These are phyloP conservation scores for Monilinia fructicola DNA, from an alignment of 2,329 filamentous ascomycete species.

Conservation along the genomic window DNA sequence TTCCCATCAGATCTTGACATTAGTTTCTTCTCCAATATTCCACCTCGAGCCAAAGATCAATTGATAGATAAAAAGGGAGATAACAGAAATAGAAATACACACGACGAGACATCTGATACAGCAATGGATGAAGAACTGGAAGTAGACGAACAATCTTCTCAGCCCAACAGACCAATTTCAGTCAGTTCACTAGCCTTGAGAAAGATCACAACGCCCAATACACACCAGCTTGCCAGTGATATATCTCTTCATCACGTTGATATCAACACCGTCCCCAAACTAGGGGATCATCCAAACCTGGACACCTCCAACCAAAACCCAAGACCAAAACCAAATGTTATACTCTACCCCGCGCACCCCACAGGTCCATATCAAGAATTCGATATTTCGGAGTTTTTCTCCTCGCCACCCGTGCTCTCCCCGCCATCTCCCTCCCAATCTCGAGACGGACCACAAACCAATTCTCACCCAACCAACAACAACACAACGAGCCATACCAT, in stretches of 20 bases:
- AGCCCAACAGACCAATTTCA: neutral
- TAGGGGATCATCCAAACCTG: neutral
- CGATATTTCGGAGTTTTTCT: neutral
- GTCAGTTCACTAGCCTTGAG: neutral
- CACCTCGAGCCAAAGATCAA: neutral
- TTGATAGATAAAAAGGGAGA: neutral
- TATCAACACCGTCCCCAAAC: neutral
- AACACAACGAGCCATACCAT: neutral
- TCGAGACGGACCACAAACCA: neutral
- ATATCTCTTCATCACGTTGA: neutral
- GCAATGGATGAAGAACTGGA: neutral
- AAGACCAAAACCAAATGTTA: neutral
- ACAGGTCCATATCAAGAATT: conserved; percentile 13
- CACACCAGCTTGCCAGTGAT: neutral
- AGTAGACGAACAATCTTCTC: neutral
- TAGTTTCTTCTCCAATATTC: neutral
- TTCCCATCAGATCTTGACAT: neutral
- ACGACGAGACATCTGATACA: neutral
- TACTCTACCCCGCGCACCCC: conserved; percentile 3
- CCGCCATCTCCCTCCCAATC: neutral
- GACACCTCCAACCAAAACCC: neutral
- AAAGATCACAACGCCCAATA: neutral
- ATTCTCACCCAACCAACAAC: too few species aligned
- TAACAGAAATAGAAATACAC: neutral
- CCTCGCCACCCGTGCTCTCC: neutral